A percentile compares a stretch with the other conserved stretches of the same genome.
phyloP scores from a whole-genome alignment of 306 rosid genomes.

The Lithocarpus polystachyus region DNA sequence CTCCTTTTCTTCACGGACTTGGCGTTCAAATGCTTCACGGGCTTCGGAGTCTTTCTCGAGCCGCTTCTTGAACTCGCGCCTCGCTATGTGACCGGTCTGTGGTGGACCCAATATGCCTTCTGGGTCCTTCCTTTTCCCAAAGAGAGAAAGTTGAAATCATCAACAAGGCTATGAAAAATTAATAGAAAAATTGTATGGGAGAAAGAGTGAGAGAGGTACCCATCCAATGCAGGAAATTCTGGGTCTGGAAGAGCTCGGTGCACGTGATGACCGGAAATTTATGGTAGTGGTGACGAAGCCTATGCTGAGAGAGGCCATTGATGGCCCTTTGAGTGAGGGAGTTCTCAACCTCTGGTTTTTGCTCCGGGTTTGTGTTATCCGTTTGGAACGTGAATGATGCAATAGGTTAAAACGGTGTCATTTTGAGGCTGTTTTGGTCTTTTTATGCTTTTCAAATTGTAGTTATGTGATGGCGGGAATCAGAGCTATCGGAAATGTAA shows the following conservation, averaged over 20 bases:
- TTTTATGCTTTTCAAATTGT: background rate
- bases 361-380: constrained; percentile 29
- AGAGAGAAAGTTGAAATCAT: background rate
- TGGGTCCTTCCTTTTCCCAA: constrained; percentile 61
- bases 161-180: background rate
- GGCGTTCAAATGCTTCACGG: constrained; percentile 72
- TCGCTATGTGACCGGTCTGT: constrained; percentile 69
- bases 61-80: constrained; percentile 57
- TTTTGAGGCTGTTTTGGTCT: background rate
- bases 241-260: constrained; percentile 15
- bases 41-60: constrained; percentile 77
- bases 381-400: background rate
- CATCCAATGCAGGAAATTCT: constrained; percentile 55
- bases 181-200: background rate
- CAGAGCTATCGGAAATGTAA: background rate
- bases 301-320: constrained; percentile 69
- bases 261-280: constrained; percentile 10
- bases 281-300: constrained; percentile 47
- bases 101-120: constrained; percentile 75
- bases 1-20: constrained; percentile 66
- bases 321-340: background rate
- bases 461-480: background rate
- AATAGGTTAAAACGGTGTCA: background rate
- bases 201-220: constrained; percentile 40
- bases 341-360: constrained; percentile 19